Percentiles rank a stretch among this genome's conserved stretches.
These are phyloP conservation scores for Coemansia sp. DNA, from an alignment of 192 early-diverging fungal genomes.

Conservation along the genomic window DNA sequence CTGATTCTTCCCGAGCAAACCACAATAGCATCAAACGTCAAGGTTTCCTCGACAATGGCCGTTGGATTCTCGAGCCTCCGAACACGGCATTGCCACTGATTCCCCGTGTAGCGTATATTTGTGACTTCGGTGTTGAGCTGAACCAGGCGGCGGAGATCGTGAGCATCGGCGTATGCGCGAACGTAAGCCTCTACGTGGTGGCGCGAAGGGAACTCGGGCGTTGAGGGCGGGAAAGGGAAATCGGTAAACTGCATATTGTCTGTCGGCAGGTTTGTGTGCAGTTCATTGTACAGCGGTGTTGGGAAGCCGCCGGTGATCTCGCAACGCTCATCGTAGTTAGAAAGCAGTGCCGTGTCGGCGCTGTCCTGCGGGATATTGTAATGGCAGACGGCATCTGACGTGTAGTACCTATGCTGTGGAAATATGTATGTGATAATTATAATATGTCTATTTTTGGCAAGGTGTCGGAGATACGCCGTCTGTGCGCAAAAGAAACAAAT, in stretches of 20 bases:
- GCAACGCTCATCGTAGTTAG: slow-evolving; percentile 14
- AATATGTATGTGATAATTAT: too few relatives aligned
- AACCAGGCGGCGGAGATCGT: slow-evolving; percentile 20
- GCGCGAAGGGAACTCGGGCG: slow-evolving; percentile 49
- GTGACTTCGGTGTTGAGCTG: slow-evolving; percentile 42
- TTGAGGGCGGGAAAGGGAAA: slow-evolving; percentile 26
- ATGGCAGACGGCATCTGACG: slow-evolving; percentile 26
- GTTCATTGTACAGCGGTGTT: slow-evolving; percentile 39
- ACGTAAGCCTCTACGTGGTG: slow-evolving; percentile 43
- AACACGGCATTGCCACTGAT: slow-evolving; percentile 20
- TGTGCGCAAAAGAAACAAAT: too few relatives aligned
- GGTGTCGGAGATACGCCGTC: not conserved
- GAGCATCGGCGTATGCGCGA: slow-evolving; percentile 15
- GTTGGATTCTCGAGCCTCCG: slow-evolving; percentile 14
- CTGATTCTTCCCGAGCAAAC: slow-evolving; percentile 53
- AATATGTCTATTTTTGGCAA: not conserved
- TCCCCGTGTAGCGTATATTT: slow-evolving; percentile 14
- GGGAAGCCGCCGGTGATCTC: slow-evolving; percentile 22
- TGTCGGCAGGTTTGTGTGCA: slow-evolving; percentile 56
- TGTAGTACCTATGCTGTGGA: slow-evolving; percentile 42
- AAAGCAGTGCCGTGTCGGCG: not conserved
- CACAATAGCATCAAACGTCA: slow-evolving; percentile 52
- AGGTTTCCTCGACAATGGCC: not conserved
- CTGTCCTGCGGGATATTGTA: slow-evolving; percentile 34
- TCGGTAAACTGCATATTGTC: slow-evolving; percentile 55